These are phyloP conservation scores for Ephemerocybe angulata DNA, from an alignment of 768 basidiomycete genomes.

Conservation along the genomic window DNA sequence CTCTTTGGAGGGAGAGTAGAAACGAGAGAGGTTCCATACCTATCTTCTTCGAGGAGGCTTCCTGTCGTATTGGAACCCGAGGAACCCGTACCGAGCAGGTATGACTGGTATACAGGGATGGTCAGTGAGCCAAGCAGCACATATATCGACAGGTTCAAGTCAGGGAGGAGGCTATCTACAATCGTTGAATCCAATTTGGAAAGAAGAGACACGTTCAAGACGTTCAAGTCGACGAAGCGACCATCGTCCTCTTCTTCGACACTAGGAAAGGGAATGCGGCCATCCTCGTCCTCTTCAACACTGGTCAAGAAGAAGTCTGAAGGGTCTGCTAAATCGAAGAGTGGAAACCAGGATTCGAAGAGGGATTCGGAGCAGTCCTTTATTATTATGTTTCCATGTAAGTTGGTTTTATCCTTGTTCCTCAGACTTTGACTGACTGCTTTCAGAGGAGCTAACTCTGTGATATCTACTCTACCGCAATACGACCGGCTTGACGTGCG, in stretches of 20 bases:
- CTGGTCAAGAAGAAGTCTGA: not conserved
- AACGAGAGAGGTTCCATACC: too few species aligned
- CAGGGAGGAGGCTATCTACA: not conserved
- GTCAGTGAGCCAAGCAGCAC: too few species aligned
- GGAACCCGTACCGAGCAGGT: not conserved
- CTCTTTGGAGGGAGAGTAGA: too few species aligned
- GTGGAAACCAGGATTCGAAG: not conserved
- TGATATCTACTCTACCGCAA: too few species aligned
- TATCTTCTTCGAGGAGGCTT: too few species aligned
- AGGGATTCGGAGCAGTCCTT: slow-evolving; percentile 4
- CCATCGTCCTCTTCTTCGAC: not conserved
- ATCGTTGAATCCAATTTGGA: not conserved
- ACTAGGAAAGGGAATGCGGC: not conserved
- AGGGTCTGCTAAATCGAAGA: not conserved
- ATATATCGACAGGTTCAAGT: too few species aligned
- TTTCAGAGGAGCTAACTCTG: too few species aligned
- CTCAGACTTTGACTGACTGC: too few species aligned
- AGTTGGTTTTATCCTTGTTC: too few species aligned
- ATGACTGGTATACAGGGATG: too few species aligned
- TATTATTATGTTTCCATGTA: slow-evolving; percentile 1
- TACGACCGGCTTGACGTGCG: too few species aligned
- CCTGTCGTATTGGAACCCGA: too few species aligned
- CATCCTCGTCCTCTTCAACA: not conserved
- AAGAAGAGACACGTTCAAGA: not conserved
- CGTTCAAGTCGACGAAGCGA: not conserved